These are phyloP conservation scores for Paramecium caudatum DNA, from an alignment of 73 alveolate genomes.

Conservation along the genomic window DNA sequence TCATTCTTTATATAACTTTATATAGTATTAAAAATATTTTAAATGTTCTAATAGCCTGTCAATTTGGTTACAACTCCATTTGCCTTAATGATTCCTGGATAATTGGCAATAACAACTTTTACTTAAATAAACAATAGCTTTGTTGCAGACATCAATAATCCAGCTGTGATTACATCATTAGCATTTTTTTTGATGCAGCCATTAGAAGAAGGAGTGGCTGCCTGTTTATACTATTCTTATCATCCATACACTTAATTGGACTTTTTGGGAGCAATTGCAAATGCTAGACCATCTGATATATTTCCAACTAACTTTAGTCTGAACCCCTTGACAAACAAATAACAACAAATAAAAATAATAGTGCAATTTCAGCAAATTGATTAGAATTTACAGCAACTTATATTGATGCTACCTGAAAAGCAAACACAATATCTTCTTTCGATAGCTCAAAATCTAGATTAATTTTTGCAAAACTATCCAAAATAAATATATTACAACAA, in stretches of 20 bases:
- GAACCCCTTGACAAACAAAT: constrained; percentile 89
- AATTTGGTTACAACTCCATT: constrained; percentile 65
- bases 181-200: constrained; percentile 86
- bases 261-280: constrained; percentile 96
- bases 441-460: constrained; percentile 90
- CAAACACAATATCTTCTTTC: constrained; percentile 91
- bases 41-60: too few species aligned
- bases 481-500: constrained; percentile 77
- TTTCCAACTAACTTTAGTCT: constrained; percentile 95
- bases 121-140: constrained; percentile 69
- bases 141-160: constrained; percentile 79
- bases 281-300: constrained; percentile 95
- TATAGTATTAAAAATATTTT: too few species aligned
- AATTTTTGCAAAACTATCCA: constrained; percentile 90
- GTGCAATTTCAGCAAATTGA: constrained; percentile 89
- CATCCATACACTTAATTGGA: constrained; percentile 92
- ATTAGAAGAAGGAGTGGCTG: constrained; percentile 87
- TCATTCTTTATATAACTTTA: too few species aligned
- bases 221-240: constrained; percentile 88
- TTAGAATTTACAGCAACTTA: constrained; percentile 79
- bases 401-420: constrained; percentile 83
- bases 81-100: constrained; percentile 82
- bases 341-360: constrained; percentile 83
- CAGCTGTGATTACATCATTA: constrained; percentile 80
- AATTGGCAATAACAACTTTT: constrained; percentile 76